phyloP scores from a whole-genome alignment of 257 asterid genomes.

The Schizonepeta tenuifolia region DNA sequence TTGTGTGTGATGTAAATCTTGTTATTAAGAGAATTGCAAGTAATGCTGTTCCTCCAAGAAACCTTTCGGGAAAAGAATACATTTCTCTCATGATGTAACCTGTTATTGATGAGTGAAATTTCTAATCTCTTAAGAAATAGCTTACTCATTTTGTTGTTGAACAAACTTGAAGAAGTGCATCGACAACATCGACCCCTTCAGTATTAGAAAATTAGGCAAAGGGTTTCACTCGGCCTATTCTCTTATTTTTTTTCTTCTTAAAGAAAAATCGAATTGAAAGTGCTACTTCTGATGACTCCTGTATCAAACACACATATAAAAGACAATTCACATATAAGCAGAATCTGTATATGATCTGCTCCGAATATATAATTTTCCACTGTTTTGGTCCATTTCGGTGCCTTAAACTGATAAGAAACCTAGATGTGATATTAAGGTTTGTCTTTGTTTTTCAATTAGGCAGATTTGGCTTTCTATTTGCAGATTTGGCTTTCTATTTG shows the following conservation, averaged over 20 bases:
- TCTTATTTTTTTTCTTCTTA: not conserved
- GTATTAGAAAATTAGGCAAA: not conserved
- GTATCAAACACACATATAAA: too few relatives aligned
- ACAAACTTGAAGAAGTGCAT: not conserved
- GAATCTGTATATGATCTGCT: not conserved
- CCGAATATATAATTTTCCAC: not conserved
- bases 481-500: not conserved
- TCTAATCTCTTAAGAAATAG: not conserved
- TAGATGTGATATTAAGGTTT: not conserved
- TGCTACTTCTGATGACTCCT: too few relatives aligned
- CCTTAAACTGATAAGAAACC: not conserved
- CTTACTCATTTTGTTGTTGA: not conserved
- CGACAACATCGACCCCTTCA: not conserved
- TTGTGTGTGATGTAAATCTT: not conserved
- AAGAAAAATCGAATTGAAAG: not conserved
- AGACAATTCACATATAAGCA: not conserved
- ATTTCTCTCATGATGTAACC: not conserved
- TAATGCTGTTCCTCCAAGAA: too few relatives aligned
- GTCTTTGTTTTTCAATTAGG: not conserved
- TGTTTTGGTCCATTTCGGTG: not conserved
- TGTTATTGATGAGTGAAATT: not conserved
- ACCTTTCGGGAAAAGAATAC: not conserved
- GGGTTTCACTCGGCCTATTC: not conserved
- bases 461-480: too few relatives aligned
- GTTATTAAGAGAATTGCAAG: not conserved